These are phyloP conservation scores for Buddleja alternifolia DNA, from an alignment of 257 asterid genomes.

Conservation along the genomic window DNA sequence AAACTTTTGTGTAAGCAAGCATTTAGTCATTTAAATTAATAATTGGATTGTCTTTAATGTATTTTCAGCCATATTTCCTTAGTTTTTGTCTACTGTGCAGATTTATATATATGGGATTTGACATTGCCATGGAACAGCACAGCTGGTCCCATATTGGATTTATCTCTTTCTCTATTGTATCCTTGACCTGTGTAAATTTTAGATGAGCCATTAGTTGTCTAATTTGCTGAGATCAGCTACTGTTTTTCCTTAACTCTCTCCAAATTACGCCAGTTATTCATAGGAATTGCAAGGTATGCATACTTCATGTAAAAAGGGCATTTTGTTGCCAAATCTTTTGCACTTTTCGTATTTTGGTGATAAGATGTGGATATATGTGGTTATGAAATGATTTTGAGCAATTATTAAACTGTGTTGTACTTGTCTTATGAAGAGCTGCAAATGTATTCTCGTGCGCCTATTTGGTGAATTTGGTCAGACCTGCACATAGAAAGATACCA, in stretches of 20 bases:
- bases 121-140: slow-evolving; percentile 74
- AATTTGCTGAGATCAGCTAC: background rate
- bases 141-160: slow-evolving; percentile 84
- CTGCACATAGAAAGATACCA: slow-evolving; percentile 59
- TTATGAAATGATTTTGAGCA: slow-evolving; percentile 10
- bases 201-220: background rate
- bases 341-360: background rate
- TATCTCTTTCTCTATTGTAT: slow-evolving; percentile 73
- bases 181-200: slow-evolving; percentile 37
- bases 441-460: slow-evolving; percentile 74
- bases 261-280: slow-evolving; percentile 48
- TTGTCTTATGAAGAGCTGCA: slow-evolving; percentile 59
- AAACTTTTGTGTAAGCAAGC: slow-evolving; percentile 64
- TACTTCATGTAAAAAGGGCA: background rate
- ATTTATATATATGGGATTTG: slow-evolving; percentile 76
- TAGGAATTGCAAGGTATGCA: slow-evolving; percentile 70
- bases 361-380: slow-evolving; percentile 14
- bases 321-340: background rate
- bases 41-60: background rate
- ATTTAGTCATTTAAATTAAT: background rate
- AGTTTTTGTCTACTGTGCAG: slow-evolving; percentile 40
- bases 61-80: slow-evolving; percentile 21
- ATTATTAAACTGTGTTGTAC: slow-evolving; percentile 24
- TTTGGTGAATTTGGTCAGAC: slow-evolving; percentile 67
- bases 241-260: slow-evolving; percentile 44